Base-by-base conservation (phyloP, 306 rosid species). In the Calophaca sinica region DNA sequence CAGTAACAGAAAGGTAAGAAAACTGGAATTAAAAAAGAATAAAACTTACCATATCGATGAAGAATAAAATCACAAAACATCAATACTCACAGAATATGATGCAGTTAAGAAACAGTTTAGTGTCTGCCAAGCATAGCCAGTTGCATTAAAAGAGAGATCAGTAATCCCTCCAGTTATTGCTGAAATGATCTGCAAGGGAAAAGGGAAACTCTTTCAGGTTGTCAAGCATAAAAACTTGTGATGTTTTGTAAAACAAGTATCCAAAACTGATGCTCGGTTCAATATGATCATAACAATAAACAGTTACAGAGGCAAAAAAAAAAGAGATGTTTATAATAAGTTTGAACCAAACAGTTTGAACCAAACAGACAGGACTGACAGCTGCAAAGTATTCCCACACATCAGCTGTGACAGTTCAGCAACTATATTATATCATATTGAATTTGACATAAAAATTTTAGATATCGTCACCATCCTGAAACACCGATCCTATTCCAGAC, bases 111-210 rank as follows among this genome's bases (percentile, higher is more conserved):
- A 92, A 80, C 99, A 94, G 85, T 94, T 94, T 65, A 82, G 46
- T 62, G 88, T 80, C 84, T 94, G 99, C 99, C 99, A 94, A 12
- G 86, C 72, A 73, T 94, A 94, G 79, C 99, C 97, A 28, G 85
- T 57, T 12, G 96, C 89, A 69, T 89, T 93, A 77, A 94, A 94
- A 32, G 96, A 81, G 51, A 94, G 75, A 85, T 92, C 99, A 39
- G 99, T 92, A 66, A 92, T 62, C 70, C 99, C 99, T 44, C 99
- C 99, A 48, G 97, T 85, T 67, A 90, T 87, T 68, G 99, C 97
- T 20, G 99, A 94, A 80, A 33, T 92, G 60, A 94, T 90, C 99
- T 94, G 93, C 87, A 85, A 55, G 71, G 12, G 67, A 33, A 58
- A 68, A 60, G 32, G 13, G 55, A 70, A 59, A 77, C 32, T 70